Evolutionary conservation across 1,139 yeast genomes (phyloP), one percentile per base, ranked within the genome.

Genomic region (Tardiomyces depauwii): DNA sequence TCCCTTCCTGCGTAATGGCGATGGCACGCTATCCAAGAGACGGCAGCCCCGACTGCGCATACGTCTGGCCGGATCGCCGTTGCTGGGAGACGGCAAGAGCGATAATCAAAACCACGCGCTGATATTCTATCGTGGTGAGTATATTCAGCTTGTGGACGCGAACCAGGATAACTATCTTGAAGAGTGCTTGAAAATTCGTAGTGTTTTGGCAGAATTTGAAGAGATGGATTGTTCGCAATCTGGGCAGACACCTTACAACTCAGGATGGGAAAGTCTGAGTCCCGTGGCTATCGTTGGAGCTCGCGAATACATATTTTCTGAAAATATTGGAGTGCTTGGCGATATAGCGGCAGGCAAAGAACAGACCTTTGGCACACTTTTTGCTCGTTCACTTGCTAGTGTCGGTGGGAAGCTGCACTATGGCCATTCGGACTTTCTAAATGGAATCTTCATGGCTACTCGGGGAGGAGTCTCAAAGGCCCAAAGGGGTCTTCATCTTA

Each of bases 341-440:
- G 96, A 87, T 63, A 81, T 87, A 47, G 95, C 96, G 1, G 96
- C 96, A 1, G 94, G 95, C 0, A 87, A 87, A 57, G 96, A 87
- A 58, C 95, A 87, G 60, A 87, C 96, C 0, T 87, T 87, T 69
- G 95, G 96, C 0, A 87, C 96, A 0, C 66, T 87, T 47, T 87
- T 86, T 68, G 89, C 95, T 0, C 71, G 96, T 53, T 84, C 95
- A 0, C 65, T 87, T 54, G 89, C 94, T 0, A 84, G 81, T 51
- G 79, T 87, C 52, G 95, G 95, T 0, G 95, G 93, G 0, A 87
- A 87, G 59, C 66, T 87, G 39, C 96, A 87, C 58, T 87, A 87
- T 64, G 96, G 96, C 0, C 96, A 87, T 61, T 96, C 96, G 1
- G 96, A 87, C 62, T 85, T 87, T 54, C 66, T 87, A 45, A 84